These are phyloP conservation scores for Ogataea glucozyma DNA, from an alignment of 805 yeast species.

Conservation along the genomic window DNA sequence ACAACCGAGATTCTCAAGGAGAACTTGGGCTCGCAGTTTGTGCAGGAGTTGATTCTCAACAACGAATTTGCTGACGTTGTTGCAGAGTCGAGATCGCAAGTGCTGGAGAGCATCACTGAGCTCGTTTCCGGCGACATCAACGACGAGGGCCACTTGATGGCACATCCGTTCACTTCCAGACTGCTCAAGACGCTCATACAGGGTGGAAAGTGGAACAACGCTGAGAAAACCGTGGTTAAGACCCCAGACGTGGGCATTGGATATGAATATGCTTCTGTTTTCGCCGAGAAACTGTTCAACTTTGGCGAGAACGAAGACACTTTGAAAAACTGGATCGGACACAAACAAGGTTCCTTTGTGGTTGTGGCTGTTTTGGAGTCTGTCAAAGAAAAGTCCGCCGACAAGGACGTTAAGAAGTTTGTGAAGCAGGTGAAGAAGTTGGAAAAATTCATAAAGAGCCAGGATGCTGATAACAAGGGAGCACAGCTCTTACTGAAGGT, in stretches of 20 bases:
- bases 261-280: slow-evolving; percentile 55
- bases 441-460: slow-evolving; percentile 45
- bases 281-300: slow-evolving; percentile 43
- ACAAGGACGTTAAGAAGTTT: slow-evolving; percentile 46
- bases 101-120: slow-evolving; percentile 59
- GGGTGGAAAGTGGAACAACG: slow-evolving; percentile 80
- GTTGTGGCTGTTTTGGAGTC: slow-evolving; percentile 78
- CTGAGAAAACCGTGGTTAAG: slow-evolving; percentile 51
- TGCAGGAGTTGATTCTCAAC: slow-evolving; percentile 70
- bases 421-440: slow-evolving; percentile 53
- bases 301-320: slow-evolving; percentile 54
- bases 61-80: slow-evolving; percentile 37
- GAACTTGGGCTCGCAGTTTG: slow-evolving; percentile 81
- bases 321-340: slow-evolving; percentile 63
- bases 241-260: slow-evolving; percentile 52
- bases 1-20: slow-evolving; percentile 58
- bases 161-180: slow-evolving; percentile 73
- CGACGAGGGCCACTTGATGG: slow-evolving; percentile 66
- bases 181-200: slow-evolving; percentile 74
- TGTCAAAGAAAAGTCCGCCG: slow-evolving; percentile 43
- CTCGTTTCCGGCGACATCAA: slow-evolving; percentile 64
- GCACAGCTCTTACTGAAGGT: slow-evolving; percentile 51
- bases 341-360: slow-evolving; percentile 73
- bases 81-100: slow-evolving; percentile 38
- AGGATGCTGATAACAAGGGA: slow-evolving; percentile 58